phyloP scores from a whole-genome alignment of 202 grass and related monocot genomes.

The Hordeum pubiflorum region DNA sequence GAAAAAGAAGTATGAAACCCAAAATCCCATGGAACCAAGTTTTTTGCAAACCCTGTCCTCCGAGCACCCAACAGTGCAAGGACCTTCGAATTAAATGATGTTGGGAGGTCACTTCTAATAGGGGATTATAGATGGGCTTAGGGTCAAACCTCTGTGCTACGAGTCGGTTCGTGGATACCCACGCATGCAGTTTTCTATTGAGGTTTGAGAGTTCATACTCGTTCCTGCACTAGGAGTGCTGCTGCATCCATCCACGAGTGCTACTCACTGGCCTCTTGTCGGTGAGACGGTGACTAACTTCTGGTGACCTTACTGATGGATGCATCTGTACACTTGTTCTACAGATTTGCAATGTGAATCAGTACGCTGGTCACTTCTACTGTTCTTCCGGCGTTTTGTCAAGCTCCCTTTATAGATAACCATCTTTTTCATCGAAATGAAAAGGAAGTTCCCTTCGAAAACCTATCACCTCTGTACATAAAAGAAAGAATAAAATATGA shows the following conservation, averaged over 20 bases:
- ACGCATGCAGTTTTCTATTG: neutral
- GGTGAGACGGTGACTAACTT: neutral
- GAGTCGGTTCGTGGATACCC: constrained; percentile 27
- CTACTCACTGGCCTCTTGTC: neutral
- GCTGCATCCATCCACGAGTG: neutral
- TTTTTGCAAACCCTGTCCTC: constrained; percentile 77
- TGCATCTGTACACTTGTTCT: neutral
- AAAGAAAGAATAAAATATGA: too few relatives aligned
- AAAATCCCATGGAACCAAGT: constrained; percentile 61
- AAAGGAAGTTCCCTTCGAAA: too few relatives aligned
- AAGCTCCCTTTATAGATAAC: too few relatives aligned
- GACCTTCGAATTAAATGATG: constrained; percentile 52
- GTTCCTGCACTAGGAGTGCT: constrained; percentile 1
- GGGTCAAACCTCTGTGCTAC: constrained; percentile 49
- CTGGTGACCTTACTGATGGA: neutral
- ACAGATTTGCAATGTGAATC: neutral
- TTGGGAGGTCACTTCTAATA: neutral
- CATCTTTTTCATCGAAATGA: too few relatives aligned
- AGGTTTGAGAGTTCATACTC: constrained; percentile 2
- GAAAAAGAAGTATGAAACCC: constrained; percentile 17
- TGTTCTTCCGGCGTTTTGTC: too few relatives aligned
- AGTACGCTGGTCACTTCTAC: too few relatives aligned
- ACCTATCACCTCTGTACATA: too few relatives aligned
- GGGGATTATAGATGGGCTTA: constrained; percentile 40
- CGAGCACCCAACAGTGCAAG: constrained; percentile 53